A percentile compares a stretch with the other conserved stretches of the same genome.
Conservation (phyloP, 2,329 filamentous ascomycete species). For the Fusarium xyrophilum region DNA sequence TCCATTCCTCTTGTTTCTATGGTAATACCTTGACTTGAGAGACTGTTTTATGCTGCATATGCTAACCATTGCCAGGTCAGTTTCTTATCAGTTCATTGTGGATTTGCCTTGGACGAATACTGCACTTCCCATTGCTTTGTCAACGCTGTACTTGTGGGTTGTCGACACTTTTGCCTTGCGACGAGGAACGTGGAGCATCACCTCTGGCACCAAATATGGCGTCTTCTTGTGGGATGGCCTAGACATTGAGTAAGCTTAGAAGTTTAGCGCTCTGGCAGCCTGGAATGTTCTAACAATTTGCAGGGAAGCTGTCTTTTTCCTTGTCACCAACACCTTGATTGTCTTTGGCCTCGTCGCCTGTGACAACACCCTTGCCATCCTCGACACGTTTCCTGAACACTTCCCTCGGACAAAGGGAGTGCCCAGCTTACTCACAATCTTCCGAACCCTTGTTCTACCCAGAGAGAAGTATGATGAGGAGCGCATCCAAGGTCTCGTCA, state of each 20-base stretch:
- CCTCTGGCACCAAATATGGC: constrained; percentile 70
- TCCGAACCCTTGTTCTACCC: constrained; percentile 58
- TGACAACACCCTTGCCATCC: constrained; percentile 71
- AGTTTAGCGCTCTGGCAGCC: too few relatives aligned
- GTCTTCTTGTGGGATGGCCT: constrained; percentile 68
- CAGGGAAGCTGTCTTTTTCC: constrained; percentile 73
- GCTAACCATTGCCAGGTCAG: constrained; percentile 58
- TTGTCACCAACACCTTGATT: constrained; percentile 72
- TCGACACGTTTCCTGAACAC: constrained; percentile 66
- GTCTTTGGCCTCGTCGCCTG: constrained; percentile 73
- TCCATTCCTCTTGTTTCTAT: constrained; percentile 65
- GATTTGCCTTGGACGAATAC: constrained; percentile 65
- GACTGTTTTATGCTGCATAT: not conserved
- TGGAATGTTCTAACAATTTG: accelerated
- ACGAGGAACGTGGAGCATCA: constrained; percentile 75
- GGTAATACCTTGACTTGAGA: not conserved
- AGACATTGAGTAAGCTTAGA: constrained; percentile 69
- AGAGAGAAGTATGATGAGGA: constrained; percentile 61
- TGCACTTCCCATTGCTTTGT: constrained; percentile 64
- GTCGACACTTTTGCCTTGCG: constrained; percentile 73
- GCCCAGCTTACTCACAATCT: constrained; percentile 41
- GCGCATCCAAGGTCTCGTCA: constrained; percentile 63
- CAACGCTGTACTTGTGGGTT: constrained; percentile 74
- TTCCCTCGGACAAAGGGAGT: constrained; percentile 57
- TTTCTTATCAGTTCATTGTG: constrained; percentile 70